A percentile compares a stretch with the other conserved stretches of the same genome.
These are phyloP conservation scores for Aspergillus uvarum DNA, from an alignment of 2,329 filamentous ascomycete species.

Conservation along the genomic window DNA sequence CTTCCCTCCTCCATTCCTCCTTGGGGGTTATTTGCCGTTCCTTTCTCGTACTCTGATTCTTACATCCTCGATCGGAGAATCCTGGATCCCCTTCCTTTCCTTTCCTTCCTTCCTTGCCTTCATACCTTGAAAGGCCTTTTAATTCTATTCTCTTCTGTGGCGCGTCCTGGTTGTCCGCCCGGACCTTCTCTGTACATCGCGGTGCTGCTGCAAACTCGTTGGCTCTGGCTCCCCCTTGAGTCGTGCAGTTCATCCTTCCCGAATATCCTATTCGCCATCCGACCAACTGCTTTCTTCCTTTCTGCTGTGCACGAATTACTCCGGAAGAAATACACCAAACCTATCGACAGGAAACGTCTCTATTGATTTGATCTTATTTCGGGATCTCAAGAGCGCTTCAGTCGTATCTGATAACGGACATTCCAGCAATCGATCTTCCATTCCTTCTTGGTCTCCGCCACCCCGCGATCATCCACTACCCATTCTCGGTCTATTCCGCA, in stretches of 20 bases:
- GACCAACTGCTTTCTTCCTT: constrained; percentile 10
- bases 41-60: constrained; percentile 24
- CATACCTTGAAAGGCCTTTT: constrained; percentile 15
- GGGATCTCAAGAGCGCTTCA: background rate
- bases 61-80: constrained; percentile 29
- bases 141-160: constrained; percentile 19
- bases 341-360: constrained; percentile 17
- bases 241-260: constrained; percentile 21
- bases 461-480: constrained; percentile 30
- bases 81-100: constrained; percentile 23
- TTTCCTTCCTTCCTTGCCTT: constrained; percentile 17
- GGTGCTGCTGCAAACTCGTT: constrained; percentile 18
- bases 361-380: constrained; percentile 3
- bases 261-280: constrained; percentile 8
- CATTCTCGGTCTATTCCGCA: constrained; percentile 21
- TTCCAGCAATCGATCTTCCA: constrained; percentile 33
- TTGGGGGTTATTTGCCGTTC: constrained; percentile 23
- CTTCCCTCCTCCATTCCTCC: constrained; percentile 16
- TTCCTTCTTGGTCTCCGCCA: constrained; percentile 29
- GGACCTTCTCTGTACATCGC: constrained; percentile 27
- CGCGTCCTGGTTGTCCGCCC: constrained; percentile 43
- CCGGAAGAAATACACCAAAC: constrained; percentile 22
- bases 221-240: constrained; percentile 20
- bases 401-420: constrained; percentile 30
- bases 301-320: constrained; percentile 32